Conservation (phyloP, 768 basidiomycete genomes). For the Serendipita vermifera region DNA sequence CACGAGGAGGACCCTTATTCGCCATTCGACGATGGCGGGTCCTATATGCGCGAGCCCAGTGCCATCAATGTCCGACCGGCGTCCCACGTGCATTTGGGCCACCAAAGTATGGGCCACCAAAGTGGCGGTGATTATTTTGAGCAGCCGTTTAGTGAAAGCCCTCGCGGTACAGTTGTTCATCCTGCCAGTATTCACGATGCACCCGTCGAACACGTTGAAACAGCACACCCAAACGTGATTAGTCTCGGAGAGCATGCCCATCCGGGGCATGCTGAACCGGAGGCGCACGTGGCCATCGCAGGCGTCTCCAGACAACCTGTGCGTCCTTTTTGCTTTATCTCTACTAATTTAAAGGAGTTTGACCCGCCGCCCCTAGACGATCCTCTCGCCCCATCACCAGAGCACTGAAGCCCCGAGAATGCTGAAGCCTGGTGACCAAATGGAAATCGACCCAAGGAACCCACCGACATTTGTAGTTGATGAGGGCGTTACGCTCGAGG, state of each 20-base stretch:
- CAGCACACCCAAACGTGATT: not conserved
- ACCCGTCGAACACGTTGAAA: slow-evolving; percentile 6
- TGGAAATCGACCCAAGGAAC: slow-evolving; percentile 5
- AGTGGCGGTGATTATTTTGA: slow-evolving; percentile 1
- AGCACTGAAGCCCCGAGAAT: not conserved
- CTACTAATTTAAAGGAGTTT: not conserved
- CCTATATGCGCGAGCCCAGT: slow-evolving; percentile 2
- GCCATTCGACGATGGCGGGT: not conserved
- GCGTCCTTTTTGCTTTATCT: not conserved
- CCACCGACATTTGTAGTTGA: slow-evolving; percentile 7
- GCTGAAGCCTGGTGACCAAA: slow-evolving; percentile 7
- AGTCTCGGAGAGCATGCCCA: not conserved
- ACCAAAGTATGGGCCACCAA: too few relatives aligned
- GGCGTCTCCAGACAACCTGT: slow-evolving; percentile 3
- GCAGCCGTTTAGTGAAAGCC: not conserved
- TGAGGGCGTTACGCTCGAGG: slow-evolving; percentile 8
- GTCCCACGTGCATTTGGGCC: not conserved
- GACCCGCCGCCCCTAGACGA: not conserved
- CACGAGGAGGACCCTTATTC: slow-evolving; percentile 7
- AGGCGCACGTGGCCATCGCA: not conserved
- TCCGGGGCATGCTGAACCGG: not conserved
- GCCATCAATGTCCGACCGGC: slow-evolving; percentile 8
- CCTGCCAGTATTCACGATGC: not conserved
- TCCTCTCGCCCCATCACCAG: not conserved
- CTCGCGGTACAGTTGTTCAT: not conserved